Evolutionary conservation across 2,329 filamentous ascomycete species (phyloP), one percentile per base, ranked within the genome.

Genomic region (Botryotinia convoluta): DNA sequence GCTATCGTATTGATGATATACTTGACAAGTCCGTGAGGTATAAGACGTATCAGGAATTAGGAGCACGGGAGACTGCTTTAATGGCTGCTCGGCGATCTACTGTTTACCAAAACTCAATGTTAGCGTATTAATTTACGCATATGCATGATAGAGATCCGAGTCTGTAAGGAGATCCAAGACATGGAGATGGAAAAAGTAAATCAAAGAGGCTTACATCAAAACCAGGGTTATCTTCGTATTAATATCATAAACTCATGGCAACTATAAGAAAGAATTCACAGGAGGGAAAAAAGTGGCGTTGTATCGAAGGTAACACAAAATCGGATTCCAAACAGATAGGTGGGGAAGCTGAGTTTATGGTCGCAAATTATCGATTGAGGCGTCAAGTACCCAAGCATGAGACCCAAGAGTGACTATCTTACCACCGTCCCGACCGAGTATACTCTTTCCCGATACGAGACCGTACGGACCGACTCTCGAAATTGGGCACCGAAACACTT

Each of bases 1-100:
- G 79, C 77, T 80, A 76, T 81, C 79, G 79, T 79, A 79, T 79
- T 78, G 76, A 74, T 76, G 69, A 75, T 75, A 74, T 73, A 76
- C 71, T 74, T 72, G 68, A 71, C 60, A 72, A 45, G 14, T 39
- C 70, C 45, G 70, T 60, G 51, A 71, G 42, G 16, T 71, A 51
- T 48, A 51, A 69, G 37, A 63, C 18, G 64, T 68, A 68, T 78
- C 75, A 77, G 74, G 74, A 75, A 67, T 72, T 69, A 26, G n/a
- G 61, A 59, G 63, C 48, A 48, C 45, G 39, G 63, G 20, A 72
- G 71, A 51, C 48, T 42, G 64, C 48, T 57, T 72, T 59, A 72
- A 67, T 72, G 48, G 32, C 29, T 54, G 45, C 37, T 63, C 29
- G 62, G 45, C 16, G 12, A 64, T 64, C 29, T 45, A 64, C 42